Conservation (phyloP, 2,329 filamentous ascomycete species). For the Curvularia verruculosa region DNA sequence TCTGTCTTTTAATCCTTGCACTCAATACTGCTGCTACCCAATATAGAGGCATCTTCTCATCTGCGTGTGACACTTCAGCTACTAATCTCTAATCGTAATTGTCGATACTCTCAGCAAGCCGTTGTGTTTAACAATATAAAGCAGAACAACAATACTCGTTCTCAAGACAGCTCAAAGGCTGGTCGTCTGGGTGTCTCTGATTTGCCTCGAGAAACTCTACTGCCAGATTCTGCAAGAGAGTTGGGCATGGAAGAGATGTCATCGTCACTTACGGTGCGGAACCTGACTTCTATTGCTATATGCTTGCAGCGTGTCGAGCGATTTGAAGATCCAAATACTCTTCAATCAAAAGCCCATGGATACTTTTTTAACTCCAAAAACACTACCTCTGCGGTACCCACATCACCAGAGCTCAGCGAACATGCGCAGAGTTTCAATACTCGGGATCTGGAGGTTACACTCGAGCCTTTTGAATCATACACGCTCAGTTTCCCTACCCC, state of each 20-base stretch:
- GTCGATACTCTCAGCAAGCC: not conserved
- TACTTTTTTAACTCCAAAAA: conserved; percentile 42
- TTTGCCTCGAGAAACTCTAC: not conserved
- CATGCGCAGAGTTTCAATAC: conserved; percentile 67
- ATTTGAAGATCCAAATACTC: conserved; percentile 64
- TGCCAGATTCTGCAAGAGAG: not conserved
- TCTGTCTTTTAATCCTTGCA: conserved; percentile 1
- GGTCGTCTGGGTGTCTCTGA: not conserved
- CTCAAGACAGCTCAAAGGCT: not conserved
- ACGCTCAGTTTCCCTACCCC: conserved; percentile 62
- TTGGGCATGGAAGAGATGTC: conserved; percentile 23
- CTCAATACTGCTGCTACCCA: not conserved
- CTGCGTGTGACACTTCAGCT: not conserved
- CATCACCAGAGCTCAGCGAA: conserved; percentile 54
- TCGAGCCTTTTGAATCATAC: conserved; percentile 72
- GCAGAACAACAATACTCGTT: not conserved
- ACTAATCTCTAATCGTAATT: not conserved
- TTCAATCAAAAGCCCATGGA: conserved; percentile 39
- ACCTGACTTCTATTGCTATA: conserved; percentile 76
- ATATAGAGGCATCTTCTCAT: not conserved
- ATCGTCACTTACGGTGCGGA: conserved; percentile 74
- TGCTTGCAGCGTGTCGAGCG: conserved; percentile 76
- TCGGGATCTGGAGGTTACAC: conserved; percentile 65
- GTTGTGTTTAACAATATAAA: not conserved
- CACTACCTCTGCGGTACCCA: conserved; percentile 37